phyloP scores from a whole-genome alignment of 192 early-diverging fungal genomes.

The Linnemannia exigua region DNA sequence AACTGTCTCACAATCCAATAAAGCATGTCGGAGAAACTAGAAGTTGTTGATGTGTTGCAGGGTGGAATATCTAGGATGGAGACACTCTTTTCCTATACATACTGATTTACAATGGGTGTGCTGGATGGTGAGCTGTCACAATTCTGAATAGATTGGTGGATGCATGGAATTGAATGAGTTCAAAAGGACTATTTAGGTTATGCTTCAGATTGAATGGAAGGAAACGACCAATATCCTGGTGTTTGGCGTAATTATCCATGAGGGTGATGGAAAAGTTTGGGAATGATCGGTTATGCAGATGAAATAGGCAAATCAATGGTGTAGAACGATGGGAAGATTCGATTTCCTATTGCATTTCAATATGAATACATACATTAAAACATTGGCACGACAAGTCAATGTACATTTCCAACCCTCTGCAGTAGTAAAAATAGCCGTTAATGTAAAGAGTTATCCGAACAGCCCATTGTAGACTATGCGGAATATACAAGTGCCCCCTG shows the following conservation, averaged over 20 bases:
- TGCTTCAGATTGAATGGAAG: background rate
- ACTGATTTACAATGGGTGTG: background rate
- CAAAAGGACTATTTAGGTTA: background rate
- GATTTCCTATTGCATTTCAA: too few species aligned
- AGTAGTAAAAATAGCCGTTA: too few species aligned
- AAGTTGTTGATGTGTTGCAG: too few species aligned
- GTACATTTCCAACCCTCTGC: too few species aligned
- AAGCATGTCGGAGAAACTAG: background rate
- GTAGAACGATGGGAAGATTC: background rate
- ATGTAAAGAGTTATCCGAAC: too few species aligned
- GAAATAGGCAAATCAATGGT: background rate
- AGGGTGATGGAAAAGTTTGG: background rate
- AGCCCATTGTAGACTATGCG: too few species aligned
- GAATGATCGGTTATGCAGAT: background rate
- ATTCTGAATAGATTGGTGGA: background rate
- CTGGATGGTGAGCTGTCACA: background rate
- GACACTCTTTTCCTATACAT: too few species aligned
- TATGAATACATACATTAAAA: too few species aligned
- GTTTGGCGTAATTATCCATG: conserved; percentile 1
- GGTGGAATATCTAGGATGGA: too few species aligned
- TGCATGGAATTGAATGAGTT: conserved; percentile 11
- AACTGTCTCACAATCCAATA: background rate
- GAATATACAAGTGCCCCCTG: too few species aligned
- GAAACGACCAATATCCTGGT: background rate
- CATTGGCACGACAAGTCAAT: too few species aligned